Conservation (phyloP, 2,329 filamentous ascomycete species). For the Cercospora sesami region DNA sequence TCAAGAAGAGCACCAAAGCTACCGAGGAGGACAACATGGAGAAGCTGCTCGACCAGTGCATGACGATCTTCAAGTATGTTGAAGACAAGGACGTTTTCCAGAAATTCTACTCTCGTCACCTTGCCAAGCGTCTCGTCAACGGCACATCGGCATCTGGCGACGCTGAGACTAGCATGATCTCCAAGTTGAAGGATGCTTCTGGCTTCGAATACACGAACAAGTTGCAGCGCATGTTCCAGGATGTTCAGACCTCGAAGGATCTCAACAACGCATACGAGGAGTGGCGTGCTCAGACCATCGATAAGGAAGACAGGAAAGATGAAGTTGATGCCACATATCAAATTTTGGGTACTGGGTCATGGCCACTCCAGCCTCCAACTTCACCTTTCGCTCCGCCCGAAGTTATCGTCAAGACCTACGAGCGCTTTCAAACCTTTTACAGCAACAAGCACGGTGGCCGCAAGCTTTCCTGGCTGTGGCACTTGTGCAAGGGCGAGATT, state of each 20-base stretch:
- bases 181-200: constrained; percentile 96
- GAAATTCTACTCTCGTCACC: constrained; percentile 97
- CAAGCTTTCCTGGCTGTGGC: constrained; percentile 97
- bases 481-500: constrained; percentile 95
- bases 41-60: constrained; percentile 83
- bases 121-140: constrained; percentile 91
- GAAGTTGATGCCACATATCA: constrained; percentile 85
- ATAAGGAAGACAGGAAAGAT: constrained; percentile 64
- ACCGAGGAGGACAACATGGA: constrained; percentile 94
- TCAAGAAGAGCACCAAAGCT: constrained; percentile 90
- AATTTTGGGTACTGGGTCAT: constrained; percentile 93
- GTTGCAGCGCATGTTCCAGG: constrained; percentile 98
- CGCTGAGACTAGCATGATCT: constrained; percentile 98
- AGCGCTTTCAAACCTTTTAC: constrained; percentile 89
- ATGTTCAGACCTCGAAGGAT: constrained; percentile 98
- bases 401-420: constrained; percentile 82
- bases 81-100: constrained; percentile 99
- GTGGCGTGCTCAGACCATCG: constrained; percentile 66
- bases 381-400: constrained; percentile 86
- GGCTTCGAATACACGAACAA: constrained; percentile 99
- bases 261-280: constrained; percentile 87
- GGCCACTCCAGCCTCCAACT: constrained; percentile 83
- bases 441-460: constrained; percentile 94
- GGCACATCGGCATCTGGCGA: constrained; percentile 95
- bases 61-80: constrained; percentile 99